These are phyloP conservation scores for Syzygium oleosum DNA, from an alignment of 345 rosid genomes.

Conservation along the genomic window DNA sequence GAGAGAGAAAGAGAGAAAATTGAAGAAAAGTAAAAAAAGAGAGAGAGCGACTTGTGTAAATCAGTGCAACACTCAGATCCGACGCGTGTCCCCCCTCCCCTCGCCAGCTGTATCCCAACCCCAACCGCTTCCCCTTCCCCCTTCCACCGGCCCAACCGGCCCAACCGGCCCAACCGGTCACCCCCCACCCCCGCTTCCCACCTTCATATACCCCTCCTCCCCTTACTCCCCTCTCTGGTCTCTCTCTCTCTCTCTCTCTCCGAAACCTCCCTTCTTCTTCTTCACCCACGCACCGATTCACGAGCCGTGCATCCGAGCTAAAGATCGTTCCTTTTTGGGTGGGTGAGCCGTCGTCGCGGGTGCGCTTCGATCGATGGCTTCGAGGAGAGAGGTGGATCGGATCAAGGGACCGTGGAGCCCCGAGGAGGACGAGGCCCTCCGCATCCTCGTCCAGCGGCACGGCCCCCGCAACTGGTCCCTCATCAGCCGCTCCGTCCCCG, in stretches of 20 bases:
- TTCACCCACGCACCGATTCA: too few relatives aligned
- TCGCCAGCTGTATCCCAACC: slow-evolving; percentile 38
- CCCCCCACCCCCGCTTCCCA: not conserved
- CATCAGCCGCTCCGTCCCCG: slow-evolving; percentile 85
- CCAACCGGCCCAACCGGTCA: not conserved
- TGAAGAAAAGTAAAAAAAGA: not conserved
- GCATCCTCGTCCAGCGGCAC: slow-evolving; percentile 48
- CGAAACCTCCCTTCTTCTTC: not conserved
- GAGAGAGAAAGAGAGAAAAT: not conserved
- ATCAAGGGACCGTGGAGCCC: slow-evolving; percentile 97
- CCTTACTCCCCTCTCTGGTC: not conserved
- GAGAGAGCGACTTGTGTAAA: not conserved
- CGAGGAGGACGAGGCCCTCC: slow-evolving; percentile 78
- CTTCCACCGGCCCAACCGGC: too few relatives aligned
- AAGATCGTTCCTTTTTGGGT: not conserved
- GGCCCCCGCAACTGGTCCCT: slow-evolving; percentile 90
- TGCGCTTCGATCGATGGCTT: not conserved
- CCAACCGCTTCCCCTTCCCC: slow-evolving; percentile 33
- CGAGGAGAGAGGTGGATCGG: slow-evolving; percentile 40
- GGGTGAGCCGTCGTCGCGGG: not conserved
- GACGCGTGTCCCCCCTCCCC: not conserved
- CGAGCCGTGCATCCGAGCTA: too few relatives aligned
- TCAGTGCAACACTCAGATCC: not conserved
- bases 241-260: not conserved
- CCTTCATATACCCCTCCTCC: not conserved